These are phyloP conservation scores for Polygonum aviculare DNA, from an alignment of 148 eudicot genomes.

Conservation along the genomic window DNA sequence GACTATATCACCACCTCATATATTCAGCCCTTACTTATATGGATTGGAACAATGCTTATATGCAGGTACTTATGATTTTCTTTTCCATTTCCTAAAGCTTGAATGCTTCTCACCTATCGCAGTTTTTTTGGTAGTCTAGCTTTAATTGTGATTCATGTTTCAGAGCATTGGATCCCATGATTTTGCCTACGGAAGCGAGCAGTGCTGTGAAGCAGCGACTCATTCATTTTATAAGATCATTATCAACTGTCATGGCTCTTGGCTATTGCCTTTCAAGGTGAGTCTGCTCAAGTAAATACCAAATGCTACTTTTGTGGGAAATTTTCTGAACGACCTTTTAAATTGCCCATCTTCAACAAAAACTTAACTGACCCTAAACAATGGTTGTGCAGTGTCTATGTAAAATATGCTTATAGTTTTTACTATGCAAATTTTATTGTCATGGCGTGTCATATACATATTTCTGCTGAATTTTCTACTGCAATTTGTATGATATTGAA, in stretches of 20 bases:
- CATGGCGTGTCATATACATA: background rate
- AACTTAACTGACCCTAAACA: background rate
- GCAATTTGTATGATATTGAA: background rate
- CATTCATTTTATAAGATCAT: slow-evolving; percentile 64
- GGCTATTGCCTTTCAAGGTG: slow-evolving; percentile 85
- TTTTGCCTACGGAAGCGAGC: slow-evolving; percentile 72
- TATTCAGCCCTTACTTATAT: slow-evolving; percentile 76
- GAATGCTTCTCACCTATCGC: background rate
- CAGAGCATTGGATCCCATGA: slow-evolving; percentile 73
- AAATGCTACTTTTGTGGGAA: background rate
- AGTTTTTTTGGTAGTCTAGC: background rate
- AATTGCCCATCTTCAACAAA: background rate
- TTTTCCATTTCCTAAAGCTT: background rate
- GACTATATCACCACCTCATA: slow-evolving; percentile 64
- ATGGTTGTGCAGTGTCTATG: background rate
- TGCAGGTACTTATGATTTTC: slow-evolving; percentile 53
- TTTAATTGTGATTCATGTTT: slow-evolving; percentile 10
- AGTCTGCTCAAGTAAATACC: background rate
- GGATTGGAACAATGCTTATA: slow-evolving; percentile 72
- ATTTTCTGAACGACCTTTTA: background rate
- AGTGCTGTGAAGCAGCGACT: slow-evolving; percentile 74
- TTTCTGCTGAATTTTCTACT: background rate
- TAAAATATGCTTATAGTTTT: background rate
- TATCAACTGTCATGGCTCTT: slow-evolving; percentile 79
- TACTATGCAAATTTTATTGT: background rate